A percentile compares a stretch with the other conserved stretches of the same genome.
phyloP scores from a whole-genome alignment of 2,329 filamentous ascomycete species.

The Corynespora cassiicola region DNA sequence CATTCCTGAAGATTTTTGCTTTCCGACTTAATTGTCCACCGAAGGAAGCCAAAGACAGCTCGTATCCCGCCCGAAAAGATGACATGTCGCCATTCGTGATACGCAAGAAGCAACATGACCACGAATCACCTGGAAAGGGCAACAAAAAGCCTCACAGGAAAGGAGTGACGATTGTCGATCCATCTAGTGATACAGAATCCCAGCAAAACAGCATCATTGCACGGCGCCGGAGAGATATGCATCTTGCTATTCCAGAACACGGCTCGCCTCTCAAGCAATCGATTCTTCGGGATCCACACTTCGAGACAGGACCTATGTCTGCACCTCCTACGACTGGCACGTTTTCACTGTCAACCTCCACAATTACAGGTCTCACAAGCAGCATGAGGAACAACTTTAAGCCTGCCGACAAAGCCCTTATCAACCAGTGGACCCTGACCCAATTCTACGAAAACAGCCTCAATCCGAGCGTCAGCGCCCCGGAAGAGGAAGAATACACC shows the following conservation, averaged over 20 bases:
- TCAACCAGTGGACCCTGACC: conserved; percentile 86
- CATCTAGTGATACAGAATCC: conserved; percentile 51
- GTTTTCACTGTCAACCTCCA: conserved; percentile 35
- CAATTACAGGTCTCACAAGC: conserved; percentile 30
- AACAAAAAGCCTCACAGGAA: conserved; percentile 70
- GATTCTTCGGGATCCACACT: conserved; percentile 50
- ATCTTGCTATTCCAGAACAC: conserved; percentile 35
- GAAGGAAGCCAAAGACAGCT: conserved; percentile 79
- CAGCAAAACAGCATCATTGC: conserved; percentile 23
- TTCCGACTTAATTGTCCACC: conserved; percentile 86
- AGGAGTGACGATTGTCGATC: conserved; percentile 73
- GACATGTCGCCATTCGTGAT: conserved; percentile 89
- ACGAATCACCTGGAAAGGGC: conserved; percentile 64
- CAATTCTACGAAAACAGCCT: conserved; percentile 86
- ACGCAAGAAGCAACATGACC: conserved; percentile 61
- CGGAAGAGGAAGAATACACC: conserved; percentile 85
- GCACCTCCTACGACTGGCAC: conserved; percentile 19
- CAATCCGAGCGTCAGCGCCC: conserved; percentile 78
- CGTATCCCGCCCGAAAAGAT: conserved; percentile 74
- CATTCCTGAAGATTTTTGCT: conserved; percentile 89
- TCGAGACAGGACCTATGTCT: conserved; percentile 35
- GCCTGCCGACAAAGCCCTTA: conserved; percentile 77
- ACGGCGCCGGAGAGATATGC: conserved; percentile 25
- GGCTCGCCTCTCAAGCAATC: conserved; percentile 46
- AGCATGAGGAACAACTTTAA: conserved; percentile 42